Evolutionary conservation across 2,329 filamentous ascomycete genomes (phyloP), one percentile per base, ranked within the genome.

Genomic region (Nigrospora oryzae): DNA sequence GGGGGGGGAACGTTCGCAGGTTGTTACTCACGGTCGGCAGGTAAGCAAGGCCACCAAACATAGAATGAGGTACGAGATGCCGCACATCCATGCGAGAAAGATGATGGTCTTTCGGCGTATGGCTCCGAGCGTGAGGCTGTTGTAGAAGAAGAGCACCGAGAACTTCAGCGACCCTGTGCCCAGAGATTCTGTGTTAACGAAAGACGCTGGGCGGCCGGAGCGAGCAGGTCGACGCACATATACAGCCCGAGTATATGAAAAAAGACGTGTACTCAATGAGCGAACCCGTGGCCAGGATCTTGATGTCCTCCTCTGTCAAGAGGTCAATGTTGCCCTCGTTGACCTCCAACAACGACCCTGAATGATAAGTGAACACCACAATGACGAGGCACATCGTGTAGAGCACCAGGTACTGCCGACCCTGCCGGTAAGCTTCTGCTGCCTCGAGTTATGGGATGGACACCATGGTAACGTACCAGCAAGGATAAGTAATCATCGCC

Each of bases 141-240:
- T 51, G 31, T 58, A 59, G 41, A 59, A 59, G 46, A 54, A 57
- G 3, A 59, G 42, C 0, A 57, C 53, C 7, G 49, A 51, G 35
- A 58, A 56, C 45, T 59, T 59, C 7, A 59, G 23, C 3, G 51
- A 46, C 56, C 56, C 56, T 58, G 17, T 1, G 8, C 35, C 17
- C 35, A 10, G 2, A 36, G n/a, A 6, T 17, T 2, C 6, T 36
- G 6, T 6, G n/a, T 36, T n/a, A 17, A 36, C n/a, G 2, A 36
- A 5, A 17, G n/a, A 2, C 11, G 30, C 19, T 4, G 31, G 5
- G 32, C 5, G 32, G 12, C 13, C 11, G 31, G 43, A 10, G 11
- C 2, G 12, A 14, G 31, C 2, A 32, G 1, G 32, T 14, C 11
- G 33, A 49, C 51, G 16, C 43, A 58, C 56, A 59, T 19, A 59